Evolutionary conservation across 805 yeast species (phyloP).

Genomic region (Tetrapisispora taiwanensis): DNA sequence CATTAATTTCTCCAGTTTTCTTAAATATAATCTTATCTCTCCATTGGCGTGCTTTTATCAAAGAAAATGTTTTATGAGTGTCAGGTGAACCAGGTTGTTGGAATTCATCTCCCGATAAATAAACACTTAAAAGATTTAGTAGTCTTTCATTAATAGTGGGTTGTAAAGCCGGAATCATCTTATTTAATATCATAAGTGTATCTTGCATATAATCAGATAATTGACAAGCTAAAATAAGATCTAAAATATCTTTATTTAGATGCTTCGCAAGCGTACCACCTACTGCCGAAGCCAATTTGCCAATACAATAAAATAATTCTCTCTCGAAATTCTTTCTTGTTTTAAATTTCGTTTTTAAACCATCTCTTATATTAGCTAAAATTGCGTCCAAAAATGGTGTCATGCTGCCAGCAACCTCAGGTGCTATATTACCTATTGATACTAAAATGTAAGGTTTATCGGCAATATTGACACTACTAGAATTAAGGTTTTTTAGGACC

Average conservation of each 20-base stretch:
- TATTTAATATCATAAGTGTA: slow-evolving; percentile 56
- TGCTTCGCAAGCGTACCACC: slow-evolving; percentile 91
- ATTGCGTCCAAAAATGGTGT: slow-evolving; percentile 82
- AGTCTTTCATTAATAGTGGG: slow-evolving; percentile 61
- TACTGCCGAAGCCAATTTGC: slow-evolving; percentile 76
- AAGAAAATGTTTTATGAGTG: slow-evolving; percentile 47
- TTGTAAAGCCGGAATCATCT: slow-evolving; percentile 70
- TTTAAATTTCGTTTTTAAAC: slow-evolving; percentile 43
- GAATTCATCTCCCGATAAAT: slow-evolving; percentile 72
- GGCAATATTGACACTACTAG: slow-evolving; percentile 17
- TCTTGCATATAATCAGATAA: slow-evolving; percentile 75
- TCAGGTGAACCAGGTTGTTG: slow-evolving; percentile 81
- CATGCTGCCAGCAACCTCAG: slow-evolving; percentile 67
- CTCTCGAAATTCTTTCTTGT: slow-evolving; percentile 67
- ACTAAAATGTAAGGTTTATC: slow-evolving; percentile 70
- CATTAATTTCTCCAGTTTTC: slow-evolving; percentile 44
- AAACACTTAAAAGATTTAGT: slow-evolving; percentile 59
- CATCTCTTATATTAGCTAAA: slow-evolving; percentile 74
- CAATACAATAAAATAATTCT: slow-evolving; percentile 80
- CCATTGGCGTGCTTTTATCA: slow-evolving; percentile 62
- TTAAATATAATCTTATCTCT: slow-evolving; percentile 62
- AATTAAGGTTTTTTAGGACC: slow-evolving; percentile 59
- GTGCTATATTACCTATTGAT: slow-evolving; percentile 77
- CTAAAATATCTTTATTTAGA: slow-evolving; percentile 69
- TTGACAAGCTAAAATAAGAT: slow-evolving; percentile 71